Evolutionary conservation across 345 rosid species (phyloP).

Genomic region (Eucalyptus pauciflora): DNA sequence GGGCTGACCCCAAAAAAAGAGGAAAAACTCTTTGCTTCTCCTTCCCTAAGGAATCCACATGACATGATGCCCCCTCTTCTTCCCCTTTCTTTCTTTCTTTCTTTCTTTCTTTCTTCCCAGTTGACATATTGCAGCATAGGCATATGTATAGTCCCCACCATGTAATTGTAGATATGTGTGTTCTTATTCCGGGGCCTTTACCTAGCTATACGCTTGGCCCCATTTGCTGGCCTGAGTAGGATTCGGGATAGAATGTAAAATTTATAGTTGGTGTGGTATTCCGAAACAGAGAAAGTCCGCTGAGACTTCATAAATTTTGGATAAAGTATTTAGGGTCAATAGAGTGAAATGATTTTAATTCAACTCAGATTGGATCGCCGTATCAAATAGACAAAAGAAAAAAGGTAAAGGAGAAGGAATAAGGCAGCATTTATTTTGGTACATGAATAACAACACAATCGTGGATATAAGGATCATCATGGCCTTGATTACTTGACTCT

Average conservation of each 20-base stretch:
- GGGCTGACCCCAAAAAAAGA: not conserved
- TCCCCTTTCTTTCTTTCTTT: not conserved
- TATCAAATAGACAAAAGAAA: not conserved
- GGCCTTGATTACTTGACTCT: not conserved
- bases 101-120: not conserved
- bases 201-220: not conserved
- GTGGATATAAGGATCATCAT: not conserved
- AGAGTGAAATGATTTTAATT: not conserved
- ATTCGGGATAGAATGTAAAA: not conserved
- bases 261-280: not conserved
- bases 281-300: fast-evolving
- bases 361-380: not conserved
- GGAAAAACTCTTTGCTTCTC: not conserved
- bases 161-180: not conserved
- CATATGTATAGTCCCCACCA: not conserved
- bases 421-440: not conserved
- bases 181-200: not conserved
- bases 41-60: not conserved
- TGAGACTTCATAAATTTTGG: not conserved
- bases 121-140: not conserved
- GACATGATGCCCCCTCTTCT: not conserved
- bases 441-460: not conserved
- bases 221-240: not conserved
- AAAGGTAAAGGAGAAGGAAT: not conserved
- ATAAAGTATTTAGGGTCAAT: not conserved